These are phyloP conservation scores for Cercospora beticola DNA, from an alignment of 2,329 filamentous ascomycete genomes.

Conservation along the genomic window DNA sequence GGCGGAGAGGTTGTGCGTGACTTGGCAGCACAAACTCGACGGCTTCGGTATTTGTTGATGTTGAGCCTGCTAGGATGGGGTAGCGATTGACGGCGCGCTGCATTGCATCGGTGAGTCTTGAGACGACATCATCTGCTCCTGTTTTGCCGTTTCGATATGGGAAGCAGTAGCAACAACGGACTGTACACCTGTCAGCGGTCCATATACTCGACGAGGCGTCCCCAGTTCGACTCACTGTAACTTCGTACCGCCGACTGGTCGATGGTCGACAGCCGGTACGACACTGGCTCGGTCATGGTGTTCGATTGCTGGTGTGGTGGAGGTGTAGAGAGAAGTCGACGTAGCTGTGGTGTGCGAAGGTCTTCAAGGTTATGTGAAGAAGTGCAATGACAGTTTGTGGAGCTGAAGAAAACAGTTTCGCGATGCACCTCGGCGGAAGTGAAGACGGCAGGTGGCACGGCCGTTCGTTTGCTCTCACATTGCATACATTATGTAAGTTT, in stretches of 20 bases:
- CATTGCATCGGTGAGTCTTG: constrained; percentile 14
- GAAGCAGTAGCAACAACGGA: constrained; percentile 27
- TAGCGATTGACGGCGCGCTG: constrained; percentile 22
- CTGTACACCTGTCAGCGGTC: neutral
- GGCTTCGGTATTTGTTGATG: neutral
- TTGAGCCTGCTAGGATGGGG: constrained; percentile 14
- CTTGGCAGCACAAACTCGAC: neutral
- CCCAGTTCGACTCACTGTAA: constrained; percentile 18
- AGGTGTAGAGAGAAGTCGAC: neutral
- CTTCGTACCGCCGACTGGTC: constrained; percentile 21
- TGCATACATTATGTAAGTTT: neutral
- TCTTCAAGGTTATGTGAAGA: neutral
- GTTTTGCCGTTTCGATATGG: constrained; percentile 13
- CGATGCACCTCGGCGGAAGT: neutral
- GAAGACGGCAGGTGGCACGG: neutral
- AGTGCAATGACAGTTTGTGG: neutral
- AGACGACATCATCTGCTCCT: neutral
- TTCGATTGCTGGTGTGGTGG: neutral
- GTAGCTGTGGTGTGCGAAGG: neutral
- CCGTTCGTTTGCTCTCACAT: neutral
- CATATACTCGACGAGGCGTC: neutral
- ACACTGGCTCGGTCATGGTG: constrained; percentile 19
- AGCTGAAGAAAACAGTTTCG: neutral
- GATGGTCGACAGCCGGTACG: constrained; percentile 26
- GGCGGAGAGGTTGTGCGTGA: neutral